Base-by-base conservation (phyloP, 345 rosid species). In the Salix purpurea region DNA sequence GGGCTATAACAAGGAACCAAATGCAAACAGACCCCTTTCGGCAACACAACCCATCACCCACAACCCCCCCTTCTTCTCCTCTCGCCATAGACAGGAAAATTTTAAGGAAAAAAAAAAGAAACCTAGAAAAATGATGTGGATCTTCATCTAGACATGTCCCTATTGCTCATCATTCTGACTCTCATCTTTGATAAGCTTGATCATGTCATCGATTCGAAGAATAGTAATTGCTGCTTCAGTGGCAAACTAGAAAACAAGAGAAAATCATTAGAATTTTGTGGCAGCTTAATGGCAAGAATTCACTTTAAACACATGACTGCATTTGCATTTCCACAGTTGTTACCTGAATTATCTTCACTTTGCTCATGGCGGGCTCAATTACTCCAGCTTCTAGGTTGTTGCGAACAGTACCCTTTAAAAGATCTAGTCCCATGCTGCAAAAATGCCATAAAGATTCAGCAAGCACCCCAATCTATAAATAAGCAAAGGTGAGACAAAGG, bases 301-400 rank as follows among this genome's bases (percentile, higher is more conserved):
- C 52, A 19, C 42, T 23, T 19, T 67, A 3, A 64, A 46, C 28
- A 11, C 5, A 34, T 26, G 1, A 71, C 3, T 23, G 26, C 39
- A 15, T 16, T n/a, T 7, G 9, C 23, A 65, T 37, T 1, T 23
- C 15, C 39, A 23, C 2, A 18, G 16, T 46, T 26, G 36, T 67
- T 85, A 93, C 99, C 99, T 96, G 99, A 82, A 96, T 89, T 50
- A 96, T 96, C 88, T 96, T 96, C 76, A 96, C 98, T 92, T 96
- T 96, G 94, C 99, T 96, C 99, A 96, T 96, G 30, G 98, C 99
- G 6, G 99, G 98, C 75, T 96, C 99, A 34, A 96, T 96, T 32
- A 96, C 98, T 79, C 99, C 99, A 3, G 99, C 99, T 81, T 93
- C 99, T 75, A 96, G 81, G 86, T 93, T 96, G 90, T 93, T 96